Base-by-base conservation (phyloP, 768 basidiomycete genomes). In the Cystobasidium ongulense region DNA sequence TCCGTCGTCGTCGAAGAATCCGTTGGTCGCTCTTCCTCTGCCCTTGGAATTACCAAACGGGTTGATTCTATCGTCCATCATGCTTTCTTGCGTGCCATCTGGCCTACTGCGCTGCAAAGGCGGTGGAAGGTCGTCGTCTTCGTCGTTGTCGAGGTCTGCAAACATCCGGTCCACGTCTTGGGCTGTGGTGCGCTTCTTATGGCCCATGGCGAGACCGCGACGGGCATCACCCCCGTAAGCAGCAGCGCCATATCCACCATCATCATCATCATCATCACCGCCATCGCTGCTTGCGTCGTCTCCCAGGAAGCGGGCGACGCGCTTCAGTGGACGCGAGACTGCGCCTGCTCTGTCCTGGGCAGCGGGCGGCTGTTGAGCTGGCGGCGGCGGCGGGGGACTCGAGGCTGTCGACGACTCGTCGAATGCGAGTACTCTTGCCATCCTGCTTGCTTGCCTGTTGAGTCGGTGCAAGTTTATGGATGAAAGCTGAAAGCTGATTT, bases 131-230 rank as follows among this genome's bases (percentile, higher is more conserved):
- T 25, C 33, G 23, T 83, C 77, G 21, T 83, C 82, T 72, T 85
- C 84, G 13, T 84, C 84, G 54, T 86, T 85, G 39, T 54, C 53
- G 41, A 84, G 78, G 39, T 84, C 82, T 27, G 83, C 84, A 67
- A 86, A 85, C 36, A 85, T 75, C 63, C 83, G 80, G 73, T 84
- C 82, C 21, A 84, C 78, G 11, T 84, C 81, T 25, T 29, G 27
- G 2, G 71, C 71, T 35, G 33, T 72, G 25, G 27, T 52, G 39
- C 33, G 25, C 63, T 50, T 50, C 59, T 50, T 39, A 10, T 13
- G 1, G 29, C 23, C 23, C 53, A 27, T n/a, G 1, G 64, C 23
- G 23, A 31, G 23, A 27, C 23, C 46, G n/a, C 4, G 4, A 18
- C 57, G 29, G 4, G 31, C 57, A n/a, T 61, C 36, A 38, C 31